phyloP scores from a whole-genome alignment of 306 rosid genomes.

The Acacia confusa region DNA sequence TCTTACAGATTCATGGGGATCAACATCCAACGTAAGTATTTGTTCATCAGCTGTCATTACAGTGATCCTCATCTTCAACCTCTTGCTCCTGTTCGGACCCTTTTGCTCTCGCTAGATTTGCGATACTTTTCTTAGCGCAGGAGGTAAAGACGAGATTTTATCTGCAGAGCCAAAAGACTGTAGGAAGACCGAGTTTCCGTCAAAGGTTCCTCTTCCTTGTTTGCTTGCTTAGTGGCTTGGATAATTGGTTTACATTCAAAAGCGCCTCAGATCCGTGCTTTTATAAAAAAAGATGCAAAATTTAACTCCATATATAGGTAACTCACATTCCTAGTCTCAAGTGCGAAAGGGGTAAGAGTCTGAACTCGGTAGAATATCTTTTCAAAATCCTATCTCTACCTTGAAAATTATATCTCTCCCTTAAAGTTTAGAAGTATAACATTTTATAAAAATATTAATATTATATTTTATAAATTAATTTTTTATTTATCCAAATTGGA shows the following conservation, averaged over 20 bases:
- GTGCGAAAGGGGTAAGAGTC: background rate
- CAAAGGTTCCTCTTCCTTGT: background rate
- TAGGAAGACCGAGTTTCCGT: background rate
- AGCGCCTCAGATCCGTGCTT: background rate
- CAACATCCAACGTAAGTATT: conserved; percentile 75
- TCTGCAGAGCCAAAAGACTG: background rate
- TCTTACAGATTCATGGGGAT: conserved; percentile 86
- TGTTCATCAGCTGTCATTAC: conserved; percentile 90
- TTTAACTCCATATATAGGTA: background rate
- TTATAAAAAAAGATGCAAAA: background rate
- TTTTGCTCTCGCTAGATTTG: conserved; percentile 22
- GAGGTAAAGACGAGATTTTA: background rate
- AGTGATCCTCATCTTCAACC: conserved; percentile 78
- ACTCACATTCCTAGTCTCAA: background rate
- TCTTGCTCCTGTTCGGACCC: conserved; percentile 6
- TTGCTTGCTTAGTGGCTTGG: background rate
- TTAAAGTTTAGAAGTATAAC: too few relatives aligned
- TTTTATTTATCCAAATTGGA: too few relatives aligned
- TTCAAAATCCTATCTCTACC: too few relatives aligned
- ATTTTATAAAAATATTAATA: too few relatives aligned
- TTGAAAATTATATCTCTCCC: too few relatives aligned
- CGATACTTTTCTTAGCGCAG: background rate
- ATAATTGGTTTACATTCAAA: background rate
- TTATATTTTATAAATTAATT: too few relatives aligned
- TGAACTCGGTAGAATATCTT: background rate